Evolutionary conservation across 345 rosid genomes (phyloP).

Genomic region (Dipteronia dyeriana): DNA sequence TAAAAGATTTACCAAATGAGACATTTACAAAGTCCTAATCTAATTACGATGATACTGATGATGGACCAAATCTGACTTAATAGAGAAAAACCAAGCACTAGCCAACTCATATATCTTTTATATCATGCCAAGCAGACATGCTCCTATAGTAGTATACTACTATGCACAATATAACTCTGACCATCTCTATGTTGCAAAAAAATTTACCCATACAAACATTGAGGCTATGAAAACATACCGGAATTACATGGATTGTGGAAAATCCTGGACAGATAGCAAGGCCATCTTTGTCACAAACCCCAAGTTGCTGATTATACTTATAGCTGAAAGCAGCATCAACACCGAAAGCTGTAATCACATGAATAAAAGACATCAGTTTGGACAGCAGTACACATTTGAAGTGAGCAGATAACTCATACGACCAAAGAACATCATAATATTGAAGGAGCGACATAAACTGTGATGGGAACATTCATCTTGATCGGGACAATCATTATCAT

Average conservation of each 20-base stretch:
- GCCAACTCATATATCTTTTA: constrained; percentile 4
- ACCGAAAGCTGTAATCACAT: constrained; percentile 69
- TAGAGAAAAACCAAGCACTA: background rate
- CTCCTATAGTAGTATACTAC: background rate
- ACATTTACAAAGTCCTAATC: background rate
- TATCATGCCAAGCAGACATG: background rate
- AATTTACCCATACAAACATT: background rate
- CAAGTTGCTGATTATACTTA: constrained; percentile 79
- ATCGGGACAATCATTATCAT: background rate
- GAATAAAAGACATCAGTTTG: constrained; percentile 10
- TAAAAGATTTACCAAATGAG: background rate
- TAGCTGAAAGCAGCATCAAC: constrained; percentile 97
- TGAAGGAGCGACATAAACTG: background rate
- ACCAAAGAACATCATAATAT: constrained; percentile 8
- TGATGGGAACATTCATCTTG: background rate
- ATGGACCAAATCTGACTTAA: background rate
- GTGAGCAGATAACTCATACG: constrained; percentile 7
- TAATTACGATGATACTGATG: background rate
- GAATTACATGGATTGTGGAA: constrained; percentile 82
- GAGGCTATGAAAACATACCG: constrained; percentile 46
- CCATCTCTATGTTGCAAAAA: constrained; percentile 10
- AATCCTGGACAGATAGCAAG: constrained; percentile 88
- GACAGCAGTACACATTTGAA: constrained; percentile 14
- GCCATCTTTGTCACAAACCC: constrained; percentile 78
- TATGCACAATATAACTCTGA: background rate